Percentiles rank a stretch among this genome's conserved stretches.
Evolutionary conservation across 345 rosid genomes (phyloP).

Genomic region (Syzygium aromaticum): DNA sequence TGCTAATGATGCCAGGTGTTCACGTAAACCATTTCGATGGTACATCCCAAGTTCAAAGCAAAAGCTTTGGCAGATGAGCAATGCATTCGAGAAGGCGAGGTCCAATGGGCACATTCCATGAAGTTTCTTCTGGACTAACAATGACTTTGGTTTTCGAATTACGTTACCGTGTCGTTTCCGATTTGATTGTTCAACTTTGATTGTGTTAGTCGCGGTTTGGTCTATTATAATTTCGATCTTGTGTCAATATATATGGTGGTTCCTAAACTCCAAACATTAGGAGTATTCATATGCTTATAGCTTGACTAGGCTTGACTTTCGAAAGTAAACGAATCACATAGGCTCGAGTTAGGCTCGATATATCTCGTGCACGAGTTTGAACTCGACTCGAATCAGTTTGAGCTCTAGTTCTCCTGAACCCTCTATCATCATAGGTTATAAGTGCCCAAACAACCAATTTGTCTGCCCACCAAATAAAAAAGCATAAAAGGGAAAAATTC

Average conservation of each 20-base stretch:
- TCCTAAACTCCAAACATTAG: not conserved
- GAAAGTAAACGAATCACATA: not conserved
- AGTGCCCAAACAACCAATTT: not conserved
- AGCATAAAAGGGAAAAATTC: not conserved
- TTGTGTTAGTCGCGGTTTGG: not conserved
- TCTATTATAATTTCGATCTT: not conserved
- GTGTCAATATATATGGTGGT: not conserved
- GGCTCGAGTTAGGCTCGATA: not conserved
- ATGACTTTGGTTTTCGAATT: not conserved
- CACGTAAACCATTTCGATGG: not conserved
- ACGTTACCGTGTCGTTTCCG: not conserved
- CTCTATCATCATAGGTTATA: not conserved
- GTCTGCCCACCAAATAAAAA: not conserved
- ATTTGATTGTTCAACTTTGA: not conserved
- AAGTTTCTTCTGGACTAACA: not conserved
- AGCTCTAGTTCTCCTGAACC: not conserved
- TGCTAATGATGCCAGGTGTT: not conserved
- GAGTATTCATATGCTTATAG: not conserved
- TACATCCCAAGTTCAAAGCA: not conserved
- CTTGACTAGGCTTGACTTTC: not conserved
- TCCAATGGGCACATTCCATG: not conserved
- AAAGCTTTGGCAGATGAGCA: not conserved
- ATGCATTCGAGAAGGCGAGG: not conserved
- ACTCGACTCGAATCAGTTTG: not conserved
- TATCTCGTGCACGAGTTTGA: not conserved